phyloP scores from a whole-genome alignment of 176 grass and related monocot genomes.

The Alopecurus myosuroides region DNA sequence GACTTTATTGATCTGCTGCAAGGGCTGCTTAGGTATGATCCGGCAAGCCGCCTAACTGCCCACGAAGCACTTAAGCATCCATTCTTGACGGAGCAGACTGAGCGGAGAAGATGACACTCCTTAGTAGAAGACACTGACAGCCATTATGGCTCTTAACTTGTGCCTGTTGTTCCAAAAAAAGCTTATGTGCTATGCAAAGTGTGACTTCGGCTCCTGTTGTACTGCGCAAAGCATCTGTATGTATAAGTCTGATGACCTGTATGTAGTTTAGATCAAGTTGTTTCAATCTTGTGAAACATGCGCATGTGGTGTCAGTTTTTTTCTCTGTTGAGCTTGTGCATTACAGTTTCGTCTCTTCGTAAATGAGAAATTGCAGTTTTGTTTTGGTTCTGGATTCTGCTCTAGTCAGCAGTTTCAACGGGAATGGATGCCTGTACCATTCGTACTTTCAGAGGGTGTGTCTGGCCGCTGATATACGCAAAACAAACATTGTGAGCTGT shows the following conservation, averaged over 20 bases:
- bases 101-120: constrained; percentile 13
- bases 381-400: background rate
- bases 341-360: background rate
- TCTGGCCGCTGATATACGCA: no score
- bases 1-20: constrained; percentile 76
- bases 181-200: background rate
- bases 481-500: no score
- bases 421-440: no score
- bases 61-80: constrained; percentile 64
- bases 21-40: constrained; percentile 72
- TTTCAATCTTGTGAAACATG: background rate
- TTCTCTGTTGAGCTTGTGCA: background rate
- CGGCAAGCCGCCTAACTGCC: constrained; percentile 47
- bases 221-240: background rate
- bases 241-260: background rate
- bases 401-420: no score
- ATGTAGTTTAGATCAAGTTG: background rate
- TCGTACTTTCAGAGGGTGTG: no score
- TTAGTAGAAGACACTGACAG: background rate
- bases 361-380: background rate
- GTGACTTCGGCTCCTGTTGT: background rate
- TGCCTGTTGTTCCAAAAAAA: background rate
- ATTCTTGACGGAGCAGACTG: constrained; percentile 41
- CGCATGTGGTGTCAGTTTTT: background rate
- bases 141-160: background rate